These are phyloP conservation scores for Asterochloris erici DNA, from an alignment of 139 green algal genomes.

Conservation along the genomic window DNA sequence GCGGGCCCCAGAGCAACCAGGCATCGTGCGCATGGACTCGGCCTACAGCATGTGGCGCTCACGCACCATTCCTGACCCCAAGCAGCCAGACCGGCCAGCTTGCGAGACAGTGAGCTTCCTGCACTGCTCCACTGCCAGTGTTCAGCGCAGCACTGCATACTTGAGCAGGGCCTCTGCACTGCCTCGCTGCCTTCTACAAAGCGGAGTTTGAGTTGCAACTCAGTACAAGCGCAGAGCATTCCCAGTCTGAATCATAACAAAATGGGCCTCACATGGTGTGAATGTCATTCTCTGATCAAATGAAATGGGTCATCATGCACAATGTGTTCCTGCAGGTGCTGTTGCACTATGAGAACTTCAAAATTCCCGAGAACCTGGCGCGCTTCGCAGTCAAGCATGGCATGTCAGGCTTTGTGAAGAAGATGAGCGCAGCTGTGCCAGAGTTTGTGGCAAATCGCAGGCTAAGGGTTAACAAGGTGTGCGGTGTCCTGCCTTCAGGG, in stretches of 20 bases:
- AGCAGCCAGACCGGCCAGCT: constrained; percentile 50
- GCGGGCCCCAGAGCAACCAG: constrained; percentile 16
- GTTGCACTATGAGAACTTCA: constrained; percentile 89
- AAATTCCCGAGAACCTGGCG: constrained; percentile 76
- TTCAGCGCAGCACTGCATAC: too few relatives aligned
- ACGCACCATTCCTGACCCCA: constrained; percentile 63
- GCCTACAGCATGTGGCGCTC: constrained; percentile 61
- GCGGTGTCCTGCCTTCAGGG: neutral
- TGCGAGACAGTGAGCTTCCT: neutral
- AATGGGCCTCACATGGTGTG: too few relatives aligned
- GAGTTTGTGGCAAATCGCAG: constrained; percentile 61
- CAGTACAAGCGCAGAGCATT: too few relatives aligned
- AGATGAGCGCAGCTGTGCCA: constrained; percentile 54
- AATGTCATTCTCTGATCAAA: too few relatives aligned
- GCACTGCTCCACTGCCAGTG: too few relatives aligned
- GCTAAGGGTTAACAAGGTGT: constrained; percentile 24
- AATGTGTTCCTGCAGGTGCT: constrained; percentile 64
- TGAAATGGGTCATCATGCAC: too few relatives aligned
- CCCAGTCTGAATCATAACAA: too few relatives aligned
- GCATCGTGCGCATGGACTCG: constrained; percentile 43
- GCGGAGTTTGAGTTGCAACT: too few relatives aligned
- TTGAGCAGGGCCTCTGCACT: too few relatives aligned
- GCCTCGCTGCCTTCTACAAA: too few relatives aligned
- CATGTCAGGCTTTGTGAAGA: constrained; percentile 88
- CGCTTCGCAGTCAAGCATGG: constrained; percentile 67